A percentile compares a stretch with the other conserved stretches of the same genome.
These are phyloP conservation scores for Cucurbita moschata DNA, from an alignment of 306 rosid genomes.

Conservation along the genomic window DNA sequence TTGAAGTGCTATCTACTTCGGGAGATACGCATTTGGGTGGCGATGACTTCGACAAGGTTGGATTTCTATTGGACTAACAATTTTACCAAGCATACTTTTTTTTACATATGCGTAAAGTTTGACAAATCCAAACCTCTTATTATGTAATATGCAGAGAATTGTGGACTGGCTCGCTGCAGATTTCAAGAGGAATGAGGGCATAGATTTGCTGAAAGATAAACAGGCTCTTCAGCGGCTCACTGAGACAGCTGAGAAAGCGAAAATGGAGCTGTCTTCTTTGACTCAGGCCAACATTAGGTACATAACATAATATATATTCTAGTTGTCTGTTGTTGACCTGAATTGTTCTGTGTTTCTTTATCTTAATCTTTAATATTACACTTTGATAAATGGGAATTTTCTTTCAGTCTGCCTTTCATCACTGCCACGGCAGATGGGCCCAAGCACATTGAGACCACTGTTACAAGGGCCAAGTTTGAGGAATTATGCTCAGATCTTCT, in stretches of 20 bases:
- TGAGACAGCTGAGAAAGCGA: conserved; percentile 94
- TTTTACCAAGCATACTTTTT: background rate
- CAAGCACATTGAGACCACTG: conserved; percentile 88
- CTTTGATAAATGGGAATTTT: background rate
- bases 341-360: background rate
- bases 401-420: conserved; percentile 72
- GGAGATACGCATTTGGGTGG: conserved; percentile 99
- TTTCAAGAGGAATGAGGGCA: conserved; percentile 83
- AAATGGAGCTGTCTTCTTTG: conserved; percentile 90
- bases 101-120: background rate
- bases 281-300: conserved; percentile 87
- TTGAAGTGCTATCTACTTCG: conserved; percentile 91
- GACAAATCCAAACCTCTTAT: background rate
- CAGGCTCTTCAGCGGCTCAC: conserved; percentile 98
- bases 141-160: conserved; percentile 40
- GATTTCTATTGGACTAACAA: background rate
- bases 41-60: conserved; percentile 92
- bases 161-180: conserved; percentile 75
- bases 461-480: conserved; percentile 84
- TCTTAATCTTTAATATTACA: background rate
- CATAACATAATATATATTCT: background rate
- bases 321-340: background rate
- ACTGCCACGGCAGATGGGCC: conserved; percentile 96
- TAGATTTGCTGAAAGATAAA: conserved; percentile 81
- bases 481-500: conserved; percentile 87